Conservation (phyloP, 2,329 filamentous ascomycete species). For the Fonsecaea monophora region DNA sequence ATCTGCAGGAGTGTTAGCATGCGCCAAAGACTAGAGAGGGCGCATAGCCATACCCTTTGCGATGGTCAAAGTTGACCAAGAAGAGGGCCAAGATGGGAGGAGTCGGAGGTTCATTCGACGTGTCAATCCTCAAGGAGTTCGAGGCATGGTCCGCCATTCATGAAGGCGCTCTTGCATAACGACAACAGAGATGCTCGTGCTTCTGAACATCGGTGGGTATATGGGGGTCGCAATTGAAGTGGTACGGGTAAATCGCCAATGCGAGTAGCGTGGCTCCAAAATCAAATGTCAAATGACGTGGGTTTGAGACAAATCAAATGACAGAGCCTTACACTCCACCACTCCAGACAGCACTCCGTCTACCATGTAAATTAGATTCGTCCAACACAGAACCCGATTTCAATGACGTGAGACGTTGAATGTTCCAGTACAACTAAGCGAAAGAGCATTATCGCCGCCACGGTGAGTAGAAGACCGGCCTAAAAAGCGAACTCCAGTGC, state of each 20-base stretch:
- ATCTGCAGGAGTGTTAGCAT: slow-evolving; percentile 53
- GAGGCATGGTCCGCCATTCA: slow-evolving; percentile 21
- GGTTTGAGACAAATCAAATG: not conserved
- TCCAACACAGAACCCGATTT: too few relatives aligned
- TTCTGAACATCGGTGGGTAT: not conserved
- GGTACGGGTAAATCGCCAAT: not conserved
- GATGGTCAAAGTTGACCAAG: slow-evolving; percentile 89
- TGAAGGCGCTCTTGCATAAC: slow-evolving; percentile 6
- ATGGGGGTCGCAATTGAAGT: not conserved
- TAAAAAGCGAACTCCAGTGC: not conserved
- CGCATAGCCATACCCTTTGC: slow-evolving; percentile 70
- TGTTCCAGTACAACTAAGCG: not conserved
- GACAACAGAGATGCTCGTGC: slow-evolving; percentile 10
- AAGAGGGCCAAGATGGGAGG: slow-evolving; percentile 76
- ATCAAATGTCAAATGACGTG: not conserved
- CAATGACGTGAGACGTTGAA: not conserved
- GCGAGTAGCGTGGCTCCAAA: not conserved
- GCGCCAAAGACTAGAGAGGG: slow-evolving; percentile 4
- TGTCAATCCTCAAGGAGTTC: slow-evolving; percentile 28
- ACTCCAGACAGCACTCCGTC: too few relatives aligned
- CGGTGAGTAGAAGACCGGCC: not conserved
- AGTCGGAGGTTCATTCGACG: slow-evolving; percentile 22
- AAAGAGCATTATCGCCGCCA: not conserved
- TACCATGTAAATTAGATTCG: too few relatives aligned
- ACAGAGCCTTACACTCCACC: not conserved